Base-by-base conservation (phyloP, 441 rosid species). In the Syzygium malaccense region DNA sequence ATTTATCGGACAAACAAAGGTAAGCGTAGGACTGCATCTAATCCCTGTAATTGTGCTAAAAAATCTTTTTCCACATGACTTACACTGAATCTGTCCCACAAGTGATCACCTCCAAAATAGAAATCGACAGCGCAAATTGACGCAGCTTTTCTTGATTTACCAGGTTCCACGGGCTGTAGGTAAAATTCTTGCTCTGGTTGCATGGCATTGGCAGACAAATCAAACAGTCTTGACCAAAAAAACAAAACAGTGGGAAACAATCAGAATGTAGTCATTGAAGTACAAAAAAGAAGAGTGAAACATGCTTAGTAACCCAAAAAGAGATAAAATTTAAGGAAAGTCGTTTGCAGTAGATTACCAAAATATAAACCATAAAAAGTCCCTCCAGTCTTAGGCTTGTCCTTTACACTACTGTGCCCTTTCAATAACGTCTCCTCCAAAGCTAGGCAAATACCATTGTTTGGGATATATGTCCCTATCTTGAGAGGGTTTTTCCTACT, bases 71-170 rank as follows among this genome's bases (percentile, higher is more conserved):
- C 66, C 56, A 88, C 79, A 68, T 86, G 89, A 95, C 99, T 97
- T 95, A 98, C 99, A 88, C 95, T 95, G 91, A 98, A 96, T 86
- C 96, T 94, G 91, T 98, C 99, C 99, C 99, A 97, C 93, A 98
- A 91, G 94, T 96, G 99, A 90, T 95, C 97, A 92, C 95, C 98
- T 54, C 99, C 98, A 85, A 96, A 98, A 89, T 93, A 92, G 92
- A 96, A 98, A 91, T 94, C 97, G 85, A 94, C 98, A 78, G 99
- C 95, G 92, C 96, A 96, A 86, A 96, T 91, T 89, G 99, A 93
- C 55, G 97, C 93, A 90, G 97, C 98, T 88, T 91, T 95, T 89
- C 94, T 95, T 80, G 95, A 94, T 92, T 93, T 91, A 90, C 99
- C 98, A 64, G 96, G 96, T 91, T 94, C 96, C 90, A 94, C 95